phyloP scores from a whole-genome alignment of 1,284 basidiomycete species.

The Sanghuangporus sanghuang region DNA sequence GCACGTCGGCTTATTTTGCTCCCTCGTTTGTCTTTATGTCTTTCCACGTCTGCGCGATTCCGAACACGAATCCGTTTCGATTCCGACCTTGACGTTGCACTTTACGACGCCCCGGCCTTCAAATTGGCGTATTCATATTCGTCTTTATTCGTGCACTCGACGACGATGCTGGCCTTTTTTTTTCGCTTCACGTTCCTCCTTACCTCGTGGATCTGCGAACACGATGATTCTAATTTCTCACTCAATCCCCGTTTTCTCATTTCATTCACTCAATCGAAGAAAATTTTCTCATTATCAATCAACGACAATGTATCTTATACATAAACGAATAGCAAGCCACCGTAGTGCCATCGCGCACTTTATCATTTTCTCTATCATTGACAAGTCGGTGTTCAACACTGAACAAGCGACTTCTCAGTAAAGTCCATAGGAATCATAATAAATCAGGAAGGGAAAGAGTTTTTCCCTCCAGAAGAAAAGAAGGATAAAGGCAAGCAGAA shows the following conservation, averaged over 20 bases:
- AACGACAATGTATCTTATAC: slow-evolving; percentile 3
- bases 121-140: neutral
- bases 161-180: neutral
- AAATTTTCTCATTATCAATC: slow-evolving; percentile 3
- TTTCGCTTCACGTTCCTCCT: neutral
- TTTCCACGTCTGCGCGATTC: neutral
- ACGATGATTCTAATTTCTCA: neutral
- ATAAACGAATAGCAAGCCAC: slow-evolving; percentile 5
- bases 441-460: no score
- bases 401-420: neutral
- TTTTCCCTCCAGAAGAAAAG: no score
- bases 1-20: neutral
- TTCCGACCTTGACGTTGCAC: neutral
- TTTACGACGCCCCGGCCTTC: neutral
- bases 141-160: neutral
- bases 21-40: neutral
- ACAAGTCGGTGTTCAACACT: neutral
- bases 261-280: neutral
- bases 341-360: neutral
- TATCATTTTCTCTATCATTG: neutral
- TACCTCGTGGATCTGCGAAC: neutral
- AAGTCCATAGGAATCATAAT: no score
- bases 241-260: neutral
- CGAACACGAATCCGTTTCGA: neutral
- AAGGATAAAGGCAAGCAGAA: no score